Percentiles rank a stretch among this genome's conserved stretches.
Conservation (phyloP, 129 eudicot species). For the Mikania micrantha region DNA sequence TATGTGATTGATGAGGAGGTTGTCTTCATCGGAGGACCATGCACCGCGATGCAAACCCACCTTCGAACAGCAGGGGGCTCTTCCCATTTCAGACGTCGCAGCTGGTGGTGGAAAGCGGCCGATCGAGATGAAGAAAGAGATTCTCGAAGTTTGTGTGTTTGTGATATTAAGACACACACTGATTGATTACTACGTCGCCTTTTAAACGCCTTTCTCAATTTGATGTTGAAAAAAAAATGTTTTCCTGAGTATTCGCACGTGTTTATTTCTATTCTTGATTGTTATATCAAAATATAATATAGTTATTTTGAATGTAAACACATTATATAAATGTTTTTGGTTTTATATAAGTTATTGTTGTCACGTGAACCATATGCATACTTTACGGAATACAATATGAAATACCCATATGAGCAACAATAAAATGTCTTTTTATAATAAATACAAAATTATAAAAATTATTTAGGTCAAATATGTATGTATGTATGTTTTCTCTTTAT, state of each 20-base stretch:
- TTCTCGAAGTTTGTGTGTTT: background rate
- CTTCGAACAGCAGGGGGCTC: conserved; percentile 33
- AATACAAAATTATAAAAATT: no score
- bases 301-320: background rate
- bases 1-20: conserved; percentile 24
- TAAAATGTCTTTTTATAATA: no score
- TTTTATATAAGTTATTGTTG: background rate
- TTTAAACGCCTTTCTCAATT: conserved; percentile 18
- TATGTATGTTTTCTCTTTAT: no score
- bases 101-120: background rate
- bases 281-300: background rate
- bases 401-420: no score
- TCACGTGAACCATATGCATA: background rate
- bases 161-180: background rate
- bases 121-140: background rate
- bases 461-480: no score
- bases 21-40: conserved; percentile 34
- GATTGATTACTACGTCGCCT: background rate
- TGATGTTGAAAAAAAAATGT: no score
- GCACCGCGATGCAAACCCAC: conserved; percentile 39
- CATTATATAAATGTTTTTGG: background rate
- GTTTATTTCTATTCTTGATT: background rate
- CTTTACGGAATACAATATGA: no score
- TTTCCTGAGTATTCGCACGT: conserved; percentile 27
- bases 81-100: conserved; percentile 27